Evolutionary conservation across 2,329 filamentous ascomycete genomes (phyloP), one percentile per base, ranked within the genome.

Genomic region (Trichoderma sp.): DNA sequence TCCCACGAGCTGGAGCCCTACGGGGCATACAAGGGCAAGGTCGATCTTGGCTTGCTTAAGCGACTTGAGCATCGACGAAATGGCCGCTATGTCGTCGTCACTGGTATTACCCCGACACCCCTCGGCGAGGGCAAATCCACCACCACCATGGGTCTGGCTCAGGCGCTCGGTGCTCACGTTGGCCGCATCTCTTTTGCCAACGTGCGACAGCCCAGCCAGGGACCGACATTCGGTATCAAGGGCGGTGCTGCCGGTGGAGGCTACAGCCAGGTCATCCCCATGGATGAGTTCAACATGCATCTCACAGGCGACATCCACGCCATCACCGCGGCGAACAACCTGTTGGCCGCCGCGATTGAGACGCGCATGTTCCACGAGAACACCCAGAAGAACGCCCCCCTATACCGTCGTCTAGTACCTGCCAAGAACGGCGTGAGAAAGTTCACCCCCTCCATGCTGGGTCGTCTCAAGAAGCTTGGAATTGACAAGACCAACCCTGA

Each of bases 201-300:
- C 78, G 95, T 99, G 60, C 89, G 95, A 69, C 95, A 99, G 78
- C 95, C 95, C 60, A 97, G 93, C 74, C 95, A 98, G 82, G 95
- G 95, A 5, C 95, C 95, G 67, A 99, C 95, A 0, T 99, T 99
- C 78, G 95, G 95, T 75, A 98, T 99, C 86, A 99, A 99, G 85
- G 95, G 95, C 70, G 95, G 95, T 75, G 95, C 95, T 69, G 95
- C 95, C 67, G 95, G 95, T 75, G 95, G 95, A 79, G 95, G 95
- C 45, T 99, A 98, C 87, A 97, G 93, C 79, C 95, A 99, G 80
- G 95, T 99, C 76, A 98, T 99, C 74, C 95, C 95, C 68, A 99
- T 99, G 95, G 95, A 99, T 75, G 95, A 99, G 80, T 99, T 99
- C 84, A 99, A 99, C 81, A 84, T 99, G 76, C 95, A 99, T 79